A percentile compares a stretch with the other conserved stretches of the same genome.
These are phyloP conservation scores for Lasiodiplodia hormozganensis DNA, from an alignment of 2,329 filamentous ascomycete genomes.

Conservation along the genomic window DNA sequence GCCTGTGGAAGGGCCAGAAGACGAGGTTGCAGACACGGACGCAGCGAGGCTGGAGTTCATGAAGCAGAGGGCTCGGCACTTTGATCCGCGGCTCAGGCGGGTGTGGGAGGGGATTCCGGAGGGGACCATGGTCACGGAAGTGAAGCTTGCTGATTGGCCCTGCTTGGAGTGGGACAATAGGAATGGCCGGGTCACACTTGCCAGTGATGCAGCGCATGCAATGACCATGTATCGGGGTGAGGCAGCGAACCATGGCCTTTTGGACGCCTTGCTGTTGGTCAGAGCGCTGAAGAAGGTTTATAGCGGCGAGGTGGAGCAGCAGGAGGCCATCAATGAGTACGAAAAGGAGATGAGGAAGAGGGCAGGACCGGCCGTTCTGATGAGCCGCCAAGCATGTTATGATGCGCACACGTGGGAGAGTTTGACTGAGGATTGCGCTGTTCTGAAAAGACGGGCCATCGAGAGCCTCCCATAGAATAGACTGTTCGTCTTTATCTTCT, in stretches of 20 bases:
- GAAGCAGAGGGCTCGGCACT: slow-evolving; percentile 30
- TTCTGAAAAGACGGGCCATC: neutral
- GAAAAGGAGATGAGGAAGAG: slow-evolving; percentile 30
- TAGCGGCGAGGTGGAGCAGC: neutral
- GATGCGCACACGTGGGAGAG: slow-evolving; percentile 33
- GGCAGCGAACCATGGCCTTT: slow-evolving; percentile 32
- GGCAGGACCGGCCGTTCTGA: slow-evolving; percentile 28
- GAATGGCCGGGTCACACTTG: slow-evolving; percentile 2
- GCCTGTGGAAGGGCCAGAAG: slow-evolving; percentile 33
- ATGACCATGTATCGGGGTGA: slow-evolving; percentile 32
- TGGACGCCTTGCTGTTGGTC: slow-evolving; percentile 29
- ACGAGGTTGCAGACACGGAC: slow-evolving; percentile 29
- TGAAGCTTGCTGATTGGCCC: slow-evolving; percentile 34
- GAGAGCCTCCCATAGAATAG: neutral
- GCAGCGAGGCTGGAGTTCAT: slow-evolving; percentile 30
- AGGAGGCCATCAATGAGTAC: slow-evolving; percentile 29
- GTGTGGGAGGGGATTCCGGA: slow-evolving; percentile 30
- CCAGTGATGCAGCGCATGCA: slow-evolving; percentile 12
- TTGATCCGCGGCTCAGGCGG: slow-evolving; percentile 25
- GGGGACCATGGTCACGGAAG: slow-evolving; percentile 29
- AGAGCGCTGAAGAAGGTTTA: slow-evolving; percentile 18
- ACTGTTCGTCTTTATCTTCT: too few species aligned
- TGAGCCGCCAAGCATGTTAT: slow-evolving; percentile 33
- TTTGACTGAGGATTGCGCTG: slow-evolving; percentile 13
- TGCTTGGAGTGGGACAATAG: slow-evolving; percentile 30